A percentile compares a stretch with the other conserved stretches of the same genome.
Evolutionary conservation across 768 basidiomycete genomes (phyloP).

Genomic region (Xerocomellus intermedius): DNA sequence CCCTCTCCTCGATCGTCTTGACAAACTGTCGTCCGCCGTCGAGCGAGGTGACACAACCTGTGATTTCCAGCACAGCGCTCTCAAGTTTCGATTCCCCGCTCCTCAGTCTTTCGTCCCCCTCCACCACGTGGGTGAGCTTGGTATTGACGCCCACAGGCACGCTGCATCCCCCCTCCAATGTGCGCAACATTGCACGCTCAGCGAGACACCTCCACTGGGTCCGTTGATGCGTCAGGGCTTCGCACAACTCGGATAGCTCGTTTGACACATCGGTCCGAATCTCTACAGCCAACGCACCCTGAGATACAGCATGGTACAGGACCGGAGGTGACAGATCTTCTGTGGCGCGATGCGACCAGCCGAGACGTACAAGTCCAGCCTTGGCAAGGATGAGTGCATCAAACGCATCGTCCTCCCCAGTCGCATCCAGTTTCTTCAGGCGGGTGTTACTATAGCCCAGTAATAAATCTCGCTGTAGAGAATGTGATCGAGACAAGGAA

Average conservation of each 20-base stretch:
- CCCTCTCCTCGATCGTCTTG: conserved; percentile 50
- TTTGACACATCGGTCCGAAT: conserved; percentile 65
- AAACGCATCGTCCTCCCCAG: conserved; percentile 61
- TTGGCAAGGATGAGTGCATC: conserved; percentile 90
- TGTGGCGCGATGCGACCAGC: conserved; percentile 72
- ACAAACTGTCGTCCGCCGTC: conserved; percentile 74
- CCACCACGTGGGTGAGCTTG: conserved; percentile 36
- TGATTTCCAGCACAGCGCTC: conserved; percentile 54
- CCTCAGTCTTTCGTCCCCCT: conserved; percentile 30
- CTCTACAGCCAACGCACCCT: conserved; percentile 90
- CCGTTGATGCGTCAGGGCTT: conserved; percentile 67
- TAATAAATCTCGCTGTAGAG: conserved; percentile 1
- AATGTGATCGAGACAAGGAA: conserved; percentile 12
- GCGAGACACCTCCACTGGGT: conserved; percentile 78
- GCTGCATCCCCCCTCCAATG: conserved; percentile 94
- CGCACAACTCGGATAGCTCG: conserved; percentile 59
- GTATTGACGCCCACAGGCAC: conserved; percentile 89
- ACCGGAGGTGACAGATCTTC: conserved; percentile 70
- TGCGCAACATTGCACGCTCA: conserved; percentile 85
- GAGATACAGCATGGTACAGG: conserved; percentile 87
- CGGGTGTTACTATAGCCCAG: conserved; percentile 71
- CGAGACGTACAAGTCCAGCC: conserved; percentile 84
- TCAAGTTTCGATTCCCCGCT: conserved; percentile 32
- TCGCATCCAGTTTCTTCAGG: conserved; percentile 84
- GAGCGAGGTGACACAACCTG: conserved; percentile 82